Percentiles rank a stretch among this genome's conserved stretches.
Evolutionary conservation across 2,329 filamentous ascomycete species (phyloP).

Genomic region (Periconia digitata): DNA sequence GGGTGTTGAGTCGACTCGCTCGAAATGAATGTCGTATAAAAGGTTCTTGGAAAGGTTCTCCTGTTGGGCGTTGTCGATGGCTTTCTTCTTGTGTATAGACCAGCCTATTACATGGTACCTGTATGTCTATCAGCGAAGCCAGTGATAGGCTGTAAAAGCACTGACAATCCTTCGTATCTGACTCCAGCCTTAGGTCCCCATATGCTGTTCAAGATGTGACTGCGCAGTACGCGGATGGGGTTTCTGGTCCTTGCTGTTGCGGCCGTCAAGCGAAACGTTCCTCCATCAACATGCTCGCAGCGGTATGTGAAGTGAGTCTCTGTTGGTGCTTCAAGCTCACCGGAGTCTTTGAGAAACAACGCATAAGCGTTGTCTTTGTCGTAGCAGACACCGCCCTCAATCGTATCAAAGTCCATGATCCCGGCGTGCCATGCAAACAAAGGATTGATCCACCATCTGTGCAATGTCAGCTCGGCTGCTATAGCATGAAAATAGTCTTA

Average conservation of each 20-base stretch:
- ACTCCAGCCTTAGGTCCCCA: constrained; percentile 51
- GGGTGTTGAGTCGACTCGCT: constrained; percentile 36
- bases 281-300: constrained; percentile 41
- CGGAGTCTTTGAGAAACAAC: constrained; percentile 44
- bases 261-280: constrained; percentile 48
- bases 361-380: constrained; percentile 50
- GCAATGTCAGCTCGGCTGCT: constrained; percentile 5
- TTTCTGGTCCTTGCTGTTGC: constrained; percentile 44
- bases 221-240: constrained; percentile 49
- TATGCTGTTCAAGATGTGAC: constrained; percentile 47
- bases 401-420: constrained; percentile 49
- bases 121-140: background rate
- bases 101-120: constrained; percentile 43
- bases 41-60: constrained; percentile 29
- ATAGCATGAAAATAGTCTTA: constrained; percentile 25
- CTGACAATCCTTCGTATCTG: constrained; percentile 53
- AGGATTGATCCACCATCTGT: constrained; percentile 54
- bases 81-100: constrained; percentile 37
- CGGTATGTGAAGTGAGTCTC: constrained; percentile 47
- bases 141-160: constrained; percentile 5
- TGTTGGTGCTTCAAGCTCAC: constrained; percentile 40
- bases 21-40: constrained; percentile 44
- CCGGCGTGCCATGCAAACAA: constrained; percentile 51
- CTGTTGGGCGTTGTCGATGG: constrained; percentile 12
- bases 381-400: constrained; percentile 46